Evolutionary conservation across 2,329 filamentous ascomycete species (phyloP).

Genomic region (Ceratocystis cubensis): DNA sequence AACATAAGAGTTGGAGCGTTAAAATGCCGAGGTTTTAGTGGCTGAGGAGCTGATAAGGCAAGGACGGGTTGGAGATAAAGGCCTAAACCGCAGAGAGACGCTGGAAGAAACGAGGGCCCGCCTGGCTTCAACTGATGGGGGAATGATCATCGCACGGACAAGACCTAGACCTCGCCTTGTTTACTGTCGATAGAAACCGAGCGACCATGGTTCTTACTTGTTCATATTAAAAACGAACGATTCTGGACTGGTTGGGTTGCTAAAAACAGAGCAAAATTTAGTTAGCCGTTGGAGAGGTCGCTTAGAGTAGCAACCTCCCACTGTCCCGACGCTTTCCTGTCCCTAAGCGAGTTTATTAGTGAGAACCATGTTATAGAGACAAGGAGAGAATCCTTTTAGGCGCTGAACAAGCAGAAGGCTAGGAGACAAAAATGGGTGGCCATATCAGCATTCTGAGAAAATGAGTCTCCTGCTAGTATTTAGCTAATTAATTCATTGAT

Average conservation of each 20-base stretch:
- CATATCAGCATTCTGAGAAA: neutral
- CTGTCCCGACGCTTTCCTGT: neutral
- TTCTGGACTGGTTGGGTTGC: too few species aligned
- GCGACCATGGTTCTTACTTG: too few species aligned
- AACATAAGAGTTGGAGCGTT: neutral
- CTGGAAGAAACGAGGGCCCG: neutral
- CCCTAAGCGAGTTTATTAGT: neutral
- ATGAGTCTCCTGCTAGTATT: neutral
- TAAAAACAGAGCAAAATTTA: too few species aligned
- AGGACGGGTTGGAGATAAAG: neutral
- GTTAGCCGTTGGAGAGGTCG: neutral
- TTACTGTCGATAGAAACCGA: too few species aligned
- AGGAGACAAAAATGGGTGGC: neutral
- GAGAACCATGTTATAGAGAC: neutral
- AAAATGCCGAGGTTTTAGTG: neutral
- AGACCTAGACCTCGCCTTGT: too few species aligned
- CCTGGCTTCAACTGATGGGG: neutral
- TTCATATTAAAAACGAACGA: too few species aligned
- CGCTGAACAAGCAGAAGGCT: neutral
- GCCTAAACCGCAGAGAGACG: neutral
- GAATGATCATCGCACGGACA: neutral
- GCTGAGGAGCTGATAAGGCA: constrained; percentile 1
- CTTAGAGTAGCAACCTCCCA: neutral
- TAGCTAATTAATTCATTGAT: neutral
- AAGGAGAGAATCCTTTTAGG: neutral